phyloP scores from a whole-genome alignment of 805 yeast species.

The Saccharomycopsis sp. region DNA sequence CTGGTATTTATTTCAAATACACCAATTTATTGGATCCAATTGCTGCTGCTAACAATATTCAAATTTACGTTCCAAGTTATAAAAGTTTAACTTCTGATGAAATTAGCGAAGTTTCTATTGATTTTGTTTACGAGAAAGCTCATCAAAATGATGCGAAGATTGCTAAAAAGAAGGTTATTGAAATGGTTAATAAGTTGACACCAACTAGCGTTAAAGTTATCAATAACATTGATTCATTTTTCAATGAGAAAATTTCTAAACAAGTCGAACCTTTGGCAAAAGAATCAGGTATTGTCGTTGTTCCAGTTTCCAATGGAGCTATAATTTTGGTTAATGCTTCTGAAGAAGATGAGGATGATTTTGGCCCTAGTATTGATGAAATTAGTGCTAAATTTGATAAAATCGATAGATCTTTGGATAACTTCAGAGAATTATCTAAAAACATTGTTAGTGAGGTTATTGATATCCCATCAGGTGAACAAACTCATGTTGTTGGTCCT shows the following conservation, averaged over 20 bases:
- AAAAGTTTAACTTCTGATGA: constrained; percentile 36
- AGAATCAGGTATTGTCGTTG: constrained; percentile 44
- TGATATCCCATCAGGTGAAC: constrained; percentile 47
- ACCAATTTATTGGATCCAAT: constrained; percentile 41
- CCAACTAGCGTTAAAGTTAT: constrained; percentile 58
- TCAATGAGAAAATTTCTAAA: constrained; percentile 39
- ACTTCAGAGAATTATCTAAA: constrained; percentile 51
- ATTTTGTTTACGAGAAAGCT: constrained; percentile 46
- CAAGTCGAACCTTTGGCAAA: constrained; percentile 37
- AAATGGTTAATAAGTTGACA: constrained; percentile 61
- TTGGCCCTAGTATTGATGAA: constrained; percentile 62
- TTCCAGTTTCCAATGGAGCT: constrained; percentile 40
- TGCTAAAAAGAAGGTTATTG: constrained; percentile 68
- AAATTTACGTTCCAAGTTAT: constrained; percentile 41
- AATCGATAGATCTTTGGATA: constrained; percentile 48
- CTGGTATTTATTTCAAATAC: constrained; percentile 59
- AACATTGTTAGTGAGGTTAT: constrained; percentile 46
- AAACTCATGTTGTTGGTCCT: constrained; percentile 55
- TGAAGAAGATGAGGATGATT: constrained; percentile 51
- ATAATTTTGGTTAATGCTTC: constrained; percentile 54
- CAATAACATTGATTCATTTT: constrained; percentile 60
- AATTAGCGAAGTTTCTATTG: constrained; percentile 44
- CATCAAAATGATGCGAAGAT: constrained; percentile 40
- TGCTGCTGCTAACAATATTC: constrained; percentile 36
- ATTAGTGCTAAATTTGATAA: constrained; percentile 44